Conservation (phyloP, 805 yeast species). For the Candida koratica region DNA sequence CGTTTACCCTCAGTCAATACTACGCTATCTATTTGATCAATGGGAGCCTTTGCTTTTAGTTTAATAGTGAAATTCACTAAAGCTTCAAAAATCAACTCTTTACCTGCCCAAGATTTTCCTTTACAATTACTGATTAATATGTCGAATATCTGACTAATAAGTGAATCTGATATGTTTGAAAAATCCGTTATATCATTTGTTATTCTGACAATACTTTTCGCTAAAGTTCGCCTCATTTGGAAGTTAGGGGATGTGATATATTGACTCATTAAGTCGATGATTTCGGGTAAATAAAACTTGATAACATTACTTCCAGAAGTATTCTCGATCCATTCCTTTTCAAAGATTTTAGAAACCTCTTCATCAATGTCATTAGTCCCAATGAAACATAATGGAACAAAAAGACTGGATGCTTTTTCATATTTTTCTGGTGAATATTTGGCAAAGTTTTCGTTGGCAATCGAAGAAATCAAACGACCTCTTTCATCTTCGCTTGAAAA, state of each 20-base stretch:
- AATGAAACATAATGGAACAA: constrained; percentile 74
- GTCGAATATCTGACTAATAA: constrained; percentile 37
- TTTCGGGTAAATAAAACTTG: constrained; percentile 66
- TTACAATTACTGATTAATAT: constrained; percentile 56
- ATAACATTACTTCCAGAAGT: constrained; percentile 76
- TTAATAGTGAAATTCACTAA: constrained; percentile 55
- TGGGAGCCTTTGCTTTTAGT: constrained; percentile 37
- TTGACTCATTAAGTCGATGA: constrained; percentile 46
- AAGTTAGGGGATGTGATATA: constrained; percentile 58
- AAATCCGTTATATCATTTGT: constrained; percentile 36
- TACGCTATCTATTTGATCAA: constrained; percentile 38
- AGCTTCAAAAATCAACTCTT: constrained; percentile 70
- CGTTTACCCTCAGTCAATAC: constrained; percentile 61
- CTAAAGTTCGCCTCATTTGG: constrained; percentile 64
- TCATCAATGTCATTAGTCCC: constrained; percentile 64
- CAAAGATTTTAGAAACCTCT: constrained; percentile 47
- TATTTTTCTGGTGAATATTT: constrained; percentile 68
- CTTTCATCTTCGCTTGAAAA: constrained; percentile 53
- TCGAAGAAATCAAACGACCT: constrained; percentile 49
- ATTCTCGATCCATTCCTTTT: constrained; percentile 71
- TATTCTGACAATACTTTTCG: constrained; percentile 59
- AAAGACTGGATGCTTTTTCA: constrained; percentile 54
- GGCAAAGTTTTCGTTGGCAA: constrained; percentile 62
- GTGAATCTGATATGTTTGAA: constrained; percentile 20
- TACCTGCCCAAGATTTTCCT: constrained; percentile 88